Percentiles rank a stretch among this genome's conserved stretches.
Evolutionary conservation across 31 red algal genomes (phyloP).

Genomic region (Odonthalia washingtoniensis): DNA sequence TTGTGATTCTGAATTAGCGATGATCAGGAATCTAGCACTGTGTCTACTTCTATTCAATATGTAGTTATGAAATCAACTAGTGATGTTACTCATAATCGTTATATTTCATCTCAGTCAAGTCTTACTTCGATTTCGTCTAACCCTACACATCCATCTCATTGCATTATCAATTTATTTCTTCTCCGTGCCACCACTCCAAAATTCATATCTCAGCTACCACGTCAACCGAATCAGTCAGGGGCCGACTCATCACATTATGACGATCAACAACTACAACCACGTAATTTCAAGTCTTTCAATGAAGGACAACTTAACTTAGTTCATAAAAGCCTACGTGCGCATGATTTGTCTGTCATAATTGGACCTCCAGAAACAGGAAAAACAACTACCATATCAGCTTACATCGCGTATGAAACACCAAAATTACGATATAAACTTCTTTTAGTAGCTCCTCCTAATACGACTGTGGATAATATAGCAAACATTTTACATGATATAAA

Average conservation of each 20-base stretch:
- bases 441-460: constrained; percentile 68
- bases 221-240: too few species aligned
- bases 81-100: constrained; percentile 10
- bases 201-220: too few species aligned
- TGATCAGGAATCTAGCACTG: too few species aligned
- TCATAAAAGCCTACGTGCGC: neutral
- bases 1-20: too few species aligned
- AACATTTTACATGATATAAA: constrained; percentile 5
- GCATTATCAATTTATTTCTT: neutral
- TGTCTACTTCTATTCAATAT: constrained; percentile 39
- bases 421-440: constrained; percentile 34
- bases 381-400: constrained; percentile 41
- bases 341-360: constrained; percentile 63
- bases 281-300: constrained; percentile 21
- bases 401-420: neutral
- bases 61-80: constrained; percentile 24
- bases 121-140: neutral
- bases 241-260: too few species aligned
- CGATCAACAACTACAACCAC: too few species aligned
- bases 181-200: neutral
- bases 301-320: constrained; percentile 7
- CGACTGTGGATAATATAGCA: constrained; percentile 64
- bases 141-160: constrained; percentile 24
- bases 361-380: constrained; percentile 86
- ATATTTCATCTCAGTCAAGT: neutral